Evolutionary conservation across 805 yeast species (phyloP).

Genomic region (Metschnikowia chrysomelidarum): DNA sequence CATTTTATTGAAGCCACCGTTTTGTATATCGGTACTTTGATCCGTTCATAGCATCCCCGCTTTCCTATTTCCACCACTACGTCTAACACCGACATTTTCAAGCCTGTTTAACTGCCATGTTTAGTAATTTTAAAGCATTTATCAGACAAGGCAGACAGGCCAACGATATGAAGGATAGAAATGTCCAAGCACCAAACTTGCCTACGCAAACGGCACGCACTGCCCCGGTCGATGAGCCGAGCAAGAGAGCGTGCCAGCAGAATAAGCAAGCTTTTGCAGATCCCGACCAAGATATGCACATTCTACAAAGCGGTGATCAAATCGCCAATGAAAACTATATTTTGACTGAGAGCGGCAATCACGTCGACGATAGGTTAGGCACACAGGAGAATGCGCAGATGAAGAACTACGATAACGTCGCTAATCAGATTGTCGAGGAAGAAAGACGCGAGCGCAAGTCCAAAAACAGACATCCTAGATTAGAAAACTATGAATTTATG

Average conservation of each 20-base stretch:
- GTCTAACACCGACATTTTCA: no score
- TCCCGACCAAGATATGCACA: conserved; percentile 11
- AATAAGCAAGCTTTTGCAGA: conserved; percentile 7
- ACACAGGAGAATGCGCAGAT: conserved; percentile 1
- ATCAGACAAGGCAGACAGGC: conserved; percentile 67
- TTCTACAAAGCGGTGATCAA: not conserved
- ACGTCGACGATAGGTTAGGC: conserved; percentile 7
- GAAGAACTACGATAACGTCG: conserved; percentile 11
- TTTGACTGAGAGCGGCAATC: conserved; percentile 3
- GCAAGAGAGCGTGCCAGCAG: conserved; percentile 4
- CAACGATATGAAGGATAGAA: conserved; percentile 25
- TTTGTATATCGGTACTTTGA: no score
- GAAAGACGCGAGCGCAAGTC: conserved; percentile 9
- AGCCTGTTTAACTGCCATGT: no score
- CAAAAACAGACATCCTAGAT: conserved; percentile 12
- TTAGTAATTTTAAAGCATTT: conserved; percentile 54
- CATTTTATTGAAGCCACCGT: no score
- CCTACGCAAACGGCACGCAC: conserved; percentile 1
- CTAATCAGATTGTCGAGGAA: conserved; percentile 14
- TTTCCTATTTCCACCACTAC: no score
- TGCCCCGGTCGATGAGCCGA: conserved; percentile 1
- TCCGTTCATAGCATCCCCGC: no score
- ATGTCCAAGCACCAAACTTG: not conserved
- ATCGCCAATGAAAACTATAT: not conserved
- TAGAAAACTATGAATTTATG: conserved; percentile 28